Evolutionary conservation across 202 grass and related monocot species (phyloP).

Genomic region (Zoysia matrella): DNA sequence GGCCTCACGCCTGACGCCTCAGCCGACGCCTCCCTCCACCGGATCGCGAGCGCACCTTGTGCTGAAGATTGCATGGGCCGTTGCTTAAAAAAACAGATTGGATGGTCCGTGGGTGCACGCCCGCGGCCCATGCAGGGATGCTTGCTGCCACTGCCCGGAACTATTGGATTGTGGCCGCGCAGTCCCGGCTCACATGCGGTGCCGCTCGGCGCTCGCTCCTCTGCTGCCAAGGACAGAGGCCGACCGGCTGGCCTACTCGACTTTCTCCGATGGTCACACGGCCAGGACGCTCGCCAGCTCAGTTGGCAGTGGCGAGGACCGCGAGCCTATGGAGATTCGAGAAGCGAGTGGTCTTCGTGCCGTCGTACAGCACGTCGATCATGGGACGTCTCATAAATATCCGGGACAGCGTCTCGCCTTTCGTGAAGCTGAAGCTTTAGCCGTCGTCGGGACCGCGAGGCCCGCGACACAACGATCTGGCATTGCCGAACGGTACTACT

Average conservation of each 20-base stretch:
- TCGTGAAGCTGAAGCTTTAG: neutral
- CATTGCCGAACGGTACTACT: neutral
- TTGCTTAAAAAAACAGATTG: too few species aligned
- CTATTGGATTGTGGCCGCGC: neutral
- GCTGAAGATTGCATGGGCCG: too few species aligned
- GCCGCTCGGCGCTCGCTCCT: neutral
- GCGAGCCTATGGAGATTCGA: too few species aligned
- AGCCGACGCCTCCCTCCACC: too few species aligned
- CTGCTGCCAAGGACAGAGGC: neutral
- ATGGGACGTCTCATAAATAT: conserved; percentile 13
- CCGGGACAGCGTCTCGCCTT: neutral
- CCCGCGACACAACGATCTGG: neutral
- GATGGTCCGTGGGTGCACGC: neutral
- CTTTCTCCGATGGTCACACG: neutral
- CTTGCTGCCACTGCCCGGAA: neutral
- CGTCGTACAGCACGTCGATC: neutral
- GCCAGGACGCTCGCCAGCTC: conserved; percentile 40
- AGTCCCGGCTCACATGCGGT: conserved; percentile 6
- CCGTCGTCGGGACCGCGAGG: too few species aligned
- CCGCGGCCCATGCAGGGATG: neutral
- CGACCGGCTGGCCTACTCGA: neutral
- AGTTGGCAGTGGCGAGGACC: neutral
- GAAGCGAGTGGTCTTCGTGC: too few species aligned
- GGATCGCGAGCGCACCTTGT: too few species aligned
- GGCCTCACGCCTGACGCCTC: too few species aligned